Percentiles rank a stretch among this genome's conserved stretches.
These are phyloP conservation scores for Backusella australiensis DNA, from an alignment of 192 early-diverging fungal genomes.

Conservation along the genomic window DNA sequence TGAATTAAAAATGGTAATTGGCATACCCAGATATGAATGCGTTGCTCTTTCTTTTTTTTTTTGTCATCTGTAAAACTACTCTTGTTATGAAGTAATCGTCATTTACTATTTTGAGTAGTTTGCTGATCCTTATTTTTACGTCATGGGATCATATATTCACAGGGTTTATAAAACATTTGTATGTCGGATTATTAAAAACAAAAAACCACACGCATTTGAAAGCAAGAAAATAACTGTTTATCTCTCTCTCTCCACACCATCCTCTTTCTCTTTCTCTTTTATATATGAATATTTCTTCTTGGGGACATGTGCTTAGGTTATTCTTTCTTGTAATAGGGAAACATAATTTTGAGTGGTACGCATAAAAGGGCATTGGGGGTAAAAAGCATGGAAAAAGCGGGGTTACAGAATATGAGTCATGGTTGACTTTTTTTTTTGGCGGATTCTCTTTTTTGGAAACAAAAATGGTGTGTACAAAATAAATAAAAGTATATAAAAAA, in stretches of 20 bases:
- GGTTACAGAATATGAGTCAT: constrained; percentile 7
- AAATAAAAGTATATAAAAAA: not conserved
- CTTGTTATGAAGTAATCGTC: not conserved
- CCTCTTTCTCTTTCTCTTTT: not conserved
- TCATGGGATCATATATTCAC: not conserved
- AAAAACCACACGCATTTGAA: not conserved
- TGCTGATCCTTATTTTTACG: not conserved
- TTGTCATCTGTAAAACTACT: not conserved
- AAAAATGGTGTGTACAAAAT: not conserved
- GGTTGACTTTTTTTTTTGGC: not conserved
- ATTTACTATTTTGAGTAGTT: not conserved
- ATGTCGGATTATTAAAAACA: not conserved
- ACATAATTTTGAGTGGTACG: not conserved
- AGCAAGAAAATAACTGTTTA: not conserved
- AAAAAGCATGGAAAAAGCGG: not conserved
- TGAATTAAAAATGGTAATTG: no score
- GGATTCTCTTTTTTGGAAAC: not conserved
- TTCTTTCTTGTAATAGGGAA: not conserved
- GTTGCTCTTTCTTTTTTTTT: no score
- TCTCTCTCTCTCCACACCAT: not conserved
- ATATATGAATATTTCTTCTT: not conserved
- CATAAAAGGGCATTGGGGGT: not conserved
- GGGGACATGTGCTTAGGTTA: not conserved
- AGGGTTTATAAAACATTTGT: not conserved
- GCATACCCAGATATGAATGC: no score